These are phyloP conservation scores for Candida dubliniensis DNA, from an alignment of 1,139 yeast species.

Conservation along the genomic window DNA sequence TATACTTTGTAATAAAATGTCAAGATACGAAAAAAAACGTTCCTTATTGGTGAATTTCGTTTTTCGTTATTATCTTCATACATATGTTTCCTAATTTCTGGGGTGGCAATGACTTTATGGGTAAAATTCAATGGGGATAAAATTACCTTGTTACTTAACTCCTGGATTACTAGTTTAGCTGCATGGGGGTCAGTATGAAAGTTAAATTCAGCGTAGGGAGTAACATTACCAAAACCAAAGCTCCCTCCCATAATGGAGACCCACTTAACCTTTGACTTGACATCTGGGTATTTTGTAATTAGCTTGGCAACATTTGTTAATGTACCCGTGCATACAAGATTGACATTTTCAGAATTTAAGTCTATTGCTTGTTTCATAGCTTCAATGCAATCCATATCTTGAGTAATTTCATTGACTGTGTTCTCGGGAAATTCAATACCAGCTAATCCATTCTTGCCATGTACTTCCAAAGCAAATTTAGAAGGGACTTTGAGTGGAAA, in stretches of 20 bases:
- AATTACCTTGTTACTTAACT: conserved; percentile 45
- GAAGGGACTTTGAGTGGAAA: conserved; percentile 55
- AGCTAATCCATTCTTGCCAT: conserved; percentile 74
- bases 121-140: conserved; percentile 72
- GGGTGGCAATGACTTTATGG: conserved; percentile 63
- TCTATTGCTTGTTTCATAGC: conserved; percentile 57
- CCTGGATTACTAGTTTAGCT: conserved; percentile 55
- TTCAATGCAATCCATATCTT: conserved; percentile 48
- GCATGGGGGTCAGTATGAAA: conserved; percentile 77
- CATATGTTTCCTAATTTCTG: conserved; percentile 35
- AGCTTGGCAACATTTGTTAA: conserved; percentile 66
- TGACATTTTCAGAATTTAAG: conserved; percentile 44
- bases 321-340: conserved; percentile 70
- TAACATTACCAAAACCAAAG: conserved; percentile 44
- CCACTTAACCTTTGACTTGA: conserved; percentile 44
- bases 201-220: conserved; percentile 75
- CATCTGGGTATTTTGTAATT: conserved; percentile 51
- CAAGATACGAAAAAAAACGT: conserved; percentile 57
- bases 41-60: conserved; percentile 42
- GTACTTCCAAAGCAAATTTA: conserved; percentile 61
- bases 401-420: conserved; percentile 32
- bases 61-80: conserved; percentile 18
- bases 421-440: conserved; percentile 62
- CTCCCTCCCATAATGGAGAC: conserved; percentile 81
- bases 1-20: conserved; percentile 54